These are phyloP conservation scores for Knoxia roxburghii DNA, from an alignment of 257 asterid genomes.

Conservation along the genomic window DNA sequence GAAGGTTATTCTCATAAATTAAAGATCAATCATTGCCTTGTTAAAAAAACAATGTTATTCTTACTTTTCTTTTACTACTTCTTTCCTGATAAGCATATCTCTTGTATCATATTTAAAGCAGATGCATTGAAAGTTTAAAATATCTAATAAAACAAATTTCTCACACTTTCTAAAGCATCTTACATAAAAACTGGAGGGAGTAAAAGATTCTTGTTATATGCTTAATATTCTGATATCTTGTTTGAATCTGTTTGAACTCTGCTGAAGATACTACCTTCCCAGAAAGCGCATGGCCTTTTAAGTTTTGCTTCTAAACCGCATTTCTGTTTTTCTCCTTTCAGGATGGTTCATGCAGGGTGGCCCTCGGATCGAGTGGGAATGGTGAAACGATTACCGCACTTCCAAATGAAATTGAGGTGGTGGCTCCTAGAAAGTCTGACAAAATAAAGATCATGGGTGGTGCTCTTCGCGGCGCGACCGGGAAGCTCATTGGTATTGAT, in stretches of 20 bases:
- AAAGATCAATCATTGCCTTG: too few relatives aligned
- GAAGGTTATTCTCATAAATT: too few relatives aligned
- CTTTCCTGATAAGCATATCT: too few relatives aligned
- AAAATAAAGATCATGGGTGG: slow-evolving; percentile 90
- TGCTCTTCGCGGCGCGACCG: slow-evolving; percentile 68
- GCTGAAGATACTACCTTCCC: too few relatives aligned
- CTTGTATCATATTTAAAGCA: too few relatives aligned
- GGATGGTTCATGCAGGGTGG: slow-evolving; percentile 85
- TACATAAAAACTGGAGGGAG: too few relatives aligned
- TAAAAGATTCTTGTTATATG: neutral
- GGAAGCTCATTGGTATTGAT: slow-evolving; percentile 86
- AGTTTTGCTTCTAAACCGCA: neutral
- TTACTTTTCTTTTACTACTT: too few relatives aligned
- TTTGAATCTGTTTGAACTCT: neutral
- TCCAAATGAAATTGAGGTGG: slow-evolving; percentile 60
- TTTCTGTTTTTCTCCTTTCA: slow-evolving; percentile 19
- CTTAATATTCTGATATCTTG: neutral
- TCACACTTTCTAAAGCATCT: too few relatives aligned
- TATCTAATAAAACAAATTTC: too few relatives aligned
- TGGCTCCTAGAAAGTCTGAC: slow-evolving; percentile 68
- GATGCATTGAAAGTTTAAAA: too few relatives aligned
- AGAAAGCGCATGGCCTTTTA: too few relatives aligned
- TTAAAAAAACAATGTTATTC: too few relatives aligned
- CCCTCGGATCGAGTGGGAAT: slow-evolving; percentile 67
- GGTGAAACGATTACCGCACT: slow-evolving; percentile 55